phyloP scores from a whole-genome alignment of 1,284 basidiomycete genomes.

The Tetrapyrgos nigripes region DNA sequence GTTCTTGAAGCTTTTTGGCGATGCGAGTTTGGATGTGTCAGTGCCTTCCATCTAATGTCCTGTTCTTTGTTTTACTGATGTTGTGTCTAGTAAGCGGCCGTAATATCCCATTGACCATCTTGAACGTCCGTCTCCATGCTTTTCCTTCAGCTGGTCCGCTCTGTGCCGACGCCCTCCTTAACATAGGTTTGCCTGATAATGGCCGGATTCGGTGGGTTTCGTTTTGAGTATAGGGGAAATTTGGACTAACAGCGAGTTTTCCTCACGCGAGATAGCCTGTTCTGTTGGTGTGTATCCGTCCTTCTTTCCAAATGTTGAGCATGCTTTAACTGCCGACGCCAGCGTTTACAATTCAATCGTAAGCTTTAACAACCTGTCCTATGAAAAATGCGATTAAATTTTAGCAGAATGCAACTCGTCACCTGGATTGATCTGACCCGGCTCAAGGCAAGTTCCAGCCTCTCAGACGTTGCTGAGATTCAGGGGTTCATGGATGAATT shows the following conservation, averaged over 20 bases:
- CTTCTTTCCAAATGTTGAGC: neutral
- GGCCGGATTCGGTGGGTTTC: constrained; percentile 51
- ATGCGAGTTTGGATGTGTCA: constrained; percentile 59
- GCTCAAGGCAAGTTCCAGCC: constrained; percentile 44
- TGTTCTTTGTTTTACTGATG: neutral
- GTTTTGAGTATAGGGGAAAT: neutral
- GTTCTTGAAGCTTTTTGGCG: constrained; percentile 50
- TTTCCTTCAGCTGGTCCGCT: neutral
- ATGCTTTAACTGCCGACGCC: neutral
- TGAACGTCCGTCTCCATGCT: constrained; percentile 28
- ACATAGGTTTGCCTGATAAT: constrained; percentile 45
- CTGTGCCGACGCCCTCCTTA: neutral
- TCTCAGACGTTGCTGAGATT: neutral
- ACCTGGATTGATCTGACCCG: constrained; percentile 52
- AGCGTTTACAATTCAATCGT: constrained; percentile 55
- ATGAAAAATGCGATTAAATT: neutral
- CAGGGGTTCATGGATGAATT: neutral
- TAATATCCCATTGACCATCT: constrained; percentile 49
- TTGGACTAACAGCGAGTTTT: constrained; percentile 8
- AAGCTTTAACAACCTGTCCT: constrained; percentile 21
- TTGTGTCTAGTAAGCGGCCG: constrained; percentile 53
- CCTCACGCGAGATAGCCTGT: constrained; percentile 36
- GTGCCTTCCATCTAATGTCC: constrained; percentile 21
- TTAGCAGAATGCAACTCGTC: constrained; percentile 41
- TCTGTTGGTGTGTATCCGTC: constrained; percentile 41